Base-by-base conservation (phyloP, 1,139 yeast genomes). In the Candida sp. region DNA sequence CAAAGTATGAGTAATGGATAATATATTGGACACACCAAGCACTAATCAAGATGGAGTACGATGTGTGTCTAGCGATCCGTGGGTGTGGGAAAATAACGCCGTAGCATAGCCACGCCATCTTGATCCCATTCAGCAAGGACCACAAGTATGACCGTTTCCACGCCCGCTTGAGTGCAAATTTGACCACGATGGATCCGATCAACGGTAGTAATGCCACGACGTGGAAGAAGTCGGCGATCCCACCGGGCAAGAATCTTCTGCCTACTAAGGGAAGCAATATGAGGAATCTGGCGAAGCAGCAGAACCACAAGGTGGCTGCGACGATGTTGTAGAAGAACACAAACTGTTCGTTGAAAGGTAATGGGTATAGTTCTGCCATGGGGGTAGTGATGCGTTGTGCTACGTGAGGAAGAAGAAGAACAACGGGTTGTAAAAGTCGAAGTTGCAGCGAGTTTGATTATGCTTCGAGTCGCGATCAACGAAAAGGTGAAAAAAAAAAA, bases 171-270 rank as follows among this genome's bases (percentile, higher is more conserved):
- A 63, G 51, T 39, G 68, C 45, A 2, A 60, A 40, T 47, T 66
- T 65, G 8, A 65, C 62, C 33, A 70, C 48, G 23, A 68, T 49
- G 44, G 68, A 59, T 4, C 68, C 70, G 1, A 68, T 47, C 23
- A 73, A 56, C 4, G 81, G 80, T 5, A 68, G 53, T 34, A 72
- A 53, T 2, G 81, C 60, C 25, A 77, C 76, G n/a, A 71, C 69
- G 49, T 80, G 81, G 58, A 84, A 81, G 68, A 83, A 84, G 57
- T 82, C 87, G 46, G 88, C 89, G 11, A 86, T 83, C 1, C 91
- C 91, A 7, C 87, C 90, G 1, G 90, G 87, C 30, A 86, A 66
- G 58, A 84, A 86, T 56, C 72, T 74, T 42, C 82, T 67, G 1
- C 90, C 89, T 7, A 85, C 90, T 27, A 86, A 66, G 2, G 89